phyloP scores from a whole-genome alignment of 164 flowering plant genomes.

The Litsea cubeba region DNA sequence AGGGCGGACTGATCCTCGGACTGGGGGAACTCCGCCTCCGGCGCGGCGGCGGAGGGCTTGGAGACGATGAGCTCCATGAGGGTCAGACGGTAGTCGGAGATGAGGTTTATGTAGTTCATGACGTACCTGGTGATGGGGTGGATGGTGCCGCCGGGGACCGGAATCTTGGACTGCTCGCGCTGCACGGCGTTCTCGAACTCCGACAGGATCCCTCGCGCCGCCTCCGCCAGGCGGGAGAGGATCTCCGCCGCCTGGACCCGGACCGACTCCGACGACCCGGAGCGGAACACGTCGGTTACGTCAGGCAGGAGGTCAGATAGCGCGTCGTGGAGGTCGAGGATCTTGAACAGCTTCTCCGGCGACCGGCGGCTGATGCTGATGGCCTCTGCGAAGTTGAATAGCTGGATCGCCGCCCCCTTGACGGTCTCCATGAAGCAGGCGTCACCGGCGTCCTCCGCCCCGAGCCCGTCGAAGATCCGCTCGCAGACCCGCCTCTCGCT shows the following conservation, averaged over 20 bases:
- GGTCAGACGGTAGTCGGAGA: constrained; percentile 70
- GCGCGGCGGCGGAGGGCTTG: constrained; percentile 44
- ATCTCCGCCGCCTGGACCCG: constrained; percentile 67
- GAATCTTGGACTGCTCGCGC: constrained; percentile 58
- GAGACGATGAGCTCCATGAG: constrained; percentile 61
- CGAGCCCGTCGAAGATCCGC: constrained; percentile 31
- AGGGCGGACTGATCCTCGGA: constrained; percentile 43
- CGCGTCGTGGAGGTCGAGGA: constrained; percentile 72
- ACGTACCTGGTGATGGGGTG: constrained; percentile 88
- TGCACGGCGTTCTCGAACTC: constrained; percentile 86
- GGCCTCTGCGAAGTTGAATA: constrained; percentile 85
- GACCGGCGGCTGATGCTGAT: constrained; percentile 70
- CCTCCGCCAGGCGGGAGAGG: constrained; percentile 66
- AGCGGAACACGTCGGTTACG: constrained; percentile 53
- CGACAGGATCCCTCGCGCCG: constrained; percentile 65
- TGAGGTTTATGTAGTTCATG: constrained; percentile 80
- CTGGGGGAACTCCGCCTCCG: constrained; percentile 59
- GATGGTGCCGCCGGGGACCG: constrained; percentile 81
- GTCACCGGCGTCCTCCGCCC: constrained; percentile 32
- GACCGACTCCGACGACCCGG: constrained; percentile 49
- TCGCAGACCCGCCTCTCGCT: constrained; percentile 33
- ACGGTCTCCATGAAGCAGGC: constrained; percentile 74
- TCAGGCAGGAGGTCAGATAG: constrained; percentile 61
- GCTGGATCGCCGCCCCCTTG: constrained; percentile 58
- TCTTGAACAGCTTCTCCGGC: constrained; percentile 86